A percentile compares a stretch with the other conserved stretches of the same genome.
phyloP scores from a whole-genome alignment of 805 yeast species.

The Diddensiella caesifluorescens region DNA sequence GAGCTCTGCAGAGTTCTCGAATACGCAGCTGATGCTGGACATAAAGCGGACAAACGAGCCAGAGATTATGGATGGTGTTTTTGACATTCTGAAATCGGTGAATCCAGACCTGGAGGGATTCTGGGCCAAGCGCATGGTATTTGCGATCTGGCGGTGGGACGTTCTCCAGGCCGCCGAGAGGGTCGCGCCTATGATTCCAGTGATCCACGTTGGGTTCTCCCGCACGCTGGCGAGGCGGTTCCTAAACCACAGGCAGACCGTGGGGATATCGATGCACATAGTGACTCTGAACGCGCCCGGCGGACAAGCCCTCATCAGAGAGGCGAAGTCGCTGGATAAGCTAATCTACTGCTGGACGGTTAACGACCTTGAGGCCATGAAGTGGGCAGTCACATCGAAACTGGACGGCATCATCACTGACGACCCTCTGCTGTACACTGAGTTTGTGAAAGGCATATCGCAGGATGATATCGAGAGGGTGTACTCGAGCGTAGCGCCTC shows the following conservation, averaged over 20 bases:
- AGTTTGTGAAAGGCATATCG: slow-evolving; percentile 9
- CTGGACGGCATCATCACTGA: slow-evolving; percentile 43
- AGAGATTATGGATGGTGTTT: slow-evolving; percentile 38
- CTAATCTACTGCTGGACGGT: slow-evolving; percentile 50
- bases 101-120: slow-evolving; percentile 36
- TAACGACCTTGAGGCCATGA: slow-evolving; percentile 36
- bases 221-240: slow-evolving; percentile 33
- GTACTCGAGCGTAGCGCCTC: slow-evolving; percentile 12
- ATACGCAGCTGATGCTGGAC: slow-evolving; percentile 44
- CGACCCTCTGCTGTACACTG: slow-evolving; percentile 20
- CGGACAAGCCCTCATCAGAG: slow-evolving; percentile 33
- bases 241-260: slow-evolving; percentile 44
- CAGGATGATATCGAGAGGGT: slow-evolving; percentile 14
- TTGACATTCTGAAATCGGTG: slow-evolving; percentile 34
- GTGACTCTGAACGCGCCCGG: slow-evolving; percentile 41
- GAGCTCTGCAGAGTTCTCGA: slow-evolving; percentile 28
- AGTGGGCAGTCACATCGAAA: slow-evolving; percentile 33
- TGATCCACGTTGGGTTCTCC: slow-evolving; percentile 36
- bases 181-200: slow-evolving; percentile 33
- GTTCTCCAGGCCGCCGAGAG: slow-evolving; percentile 41
- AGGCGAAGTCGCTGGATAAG: slow-evolving; percentile 31
- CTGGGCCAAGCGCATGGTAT: slow-evolving; percentile 44
- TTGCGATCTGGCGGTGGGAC: slow-evolving; percentile 50
- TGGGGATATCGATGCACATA: slow-evolving; percentile 48
- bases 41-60: slow-evolving; percentile 45